phyloP scores from a whole-genome alignment of 2,329 filamentous ascomycete species.

The Fusarium praegraminearum region DNA sequence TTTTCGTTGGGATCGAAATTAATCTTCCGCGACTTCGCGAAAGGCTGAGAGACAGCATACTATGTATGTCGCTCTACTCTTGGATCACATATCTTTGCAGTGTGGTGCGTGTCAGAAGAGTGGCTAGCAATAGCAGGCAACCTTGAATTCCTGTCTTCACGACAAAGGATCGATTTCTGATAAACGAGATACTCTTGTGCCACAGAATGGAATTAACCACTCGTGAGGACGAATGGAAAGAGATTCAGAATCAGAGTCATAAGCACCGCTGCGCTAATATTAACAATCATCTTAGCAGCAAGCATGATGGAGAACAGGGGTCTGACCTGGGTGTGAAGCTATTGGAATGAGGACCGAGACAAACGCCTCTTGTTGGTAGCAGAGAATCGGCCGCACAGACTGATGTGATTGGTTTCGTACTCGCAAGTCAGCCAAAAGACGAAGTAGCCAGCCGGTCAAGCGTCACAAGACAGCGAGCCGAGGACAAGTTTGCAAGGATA shows the following conservation, averaged over 20 bases:
- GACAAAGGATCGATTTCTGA: background rate
- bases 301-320: constrained; percentile 39
- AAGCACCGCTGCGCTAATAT: constrained; percentile 4
- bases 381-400: constrained; percentile 37
- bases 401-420: constrained; percentile 43
- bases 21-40: constrained; percentile 30
- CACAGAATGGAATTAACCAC: constrained; percentile 14
- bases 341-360: constrained; percentile 45
- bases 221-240: constrained; percentile 5
- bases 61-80: constrained; percentile 2
- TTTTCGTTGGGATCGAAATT: constrained; percentile 12
- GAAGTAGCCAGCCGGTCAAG: constrained; percentile 36
- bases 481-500: constrained; percentile 36
- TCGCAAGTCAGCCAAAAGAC: constrained; percentile 39
- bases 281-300: constrained; percentile 19
- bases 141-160: constrained; percentile 1
- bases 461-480: constrained; percentile 45
- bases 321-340: constrained; percentile 37
- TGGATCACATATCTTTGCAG: constrained; percentile 28
- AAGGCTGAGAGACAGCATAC: constrained; percentile 1
- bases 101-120: constrained; percentile 24
- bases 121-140: background rate
- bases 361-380: constrained; percentile 44
- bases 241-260: constrained; percentile 20
- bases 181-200: constrained; percentile 8